These are phyloP conservation scores for Gossypium thurberi DNA, from an alignment of 345 rosid genomes.

Conservation along the genomic window DNA sequence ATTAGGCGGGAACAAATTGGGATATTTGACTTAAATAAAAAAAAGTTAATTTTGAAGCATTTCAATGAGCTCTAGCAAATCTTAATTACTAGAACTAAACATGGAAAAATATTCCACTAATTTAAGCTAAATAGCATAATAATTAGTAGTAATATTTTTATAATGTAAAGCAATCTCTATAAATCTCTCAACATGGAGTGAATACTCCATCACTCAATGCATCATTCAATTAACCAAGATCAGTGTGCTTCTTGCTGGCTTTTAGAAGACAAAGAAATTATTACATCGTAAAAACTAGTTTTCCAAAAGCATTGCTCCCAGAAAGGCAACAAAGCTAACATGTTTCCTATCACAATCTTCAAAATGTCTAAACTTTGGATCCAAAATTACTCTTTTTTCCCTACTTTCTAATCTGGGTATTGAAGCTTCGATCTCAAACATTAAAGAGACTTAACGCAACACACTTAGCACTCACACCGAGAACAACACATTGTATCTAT, in stretches of 20 bases:
- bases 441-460: constrained; percentile 4
- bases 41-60: background rate
- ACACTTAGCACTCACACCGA: constrained; percentile 7
- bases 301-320: background rate
- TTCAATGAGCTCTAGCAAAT: background rate
- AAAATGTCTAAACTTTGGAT: constrained; percentile 14
- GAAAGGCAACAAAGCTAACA: background rate
- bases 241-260: background rate
- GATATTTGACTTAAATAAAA: background rate
- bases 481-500: constrained; percentile 5
- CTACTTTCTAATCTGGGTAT: constrained; percentile 1
- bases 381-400: background rate
- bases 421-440: background rate
- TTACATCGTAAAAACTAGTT: background rate
- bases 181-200: background rate
- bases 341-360: background rate
- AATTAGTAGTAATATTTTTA: background rate
- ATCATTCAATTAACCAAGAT: background rate
- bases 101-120: background rate
- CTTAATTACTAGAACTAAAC: background rate
- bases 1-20: background rate
- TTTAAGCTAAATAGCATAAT: background rate
- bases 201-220: background rate
- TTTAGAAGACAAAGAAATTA: background rate
- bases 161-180: background rate